Evolutionary conservation across 2,329 filamentous ascomycete genomes (phyloP).

Genomic region (Fonsecaea pedrosoi): DNA sequence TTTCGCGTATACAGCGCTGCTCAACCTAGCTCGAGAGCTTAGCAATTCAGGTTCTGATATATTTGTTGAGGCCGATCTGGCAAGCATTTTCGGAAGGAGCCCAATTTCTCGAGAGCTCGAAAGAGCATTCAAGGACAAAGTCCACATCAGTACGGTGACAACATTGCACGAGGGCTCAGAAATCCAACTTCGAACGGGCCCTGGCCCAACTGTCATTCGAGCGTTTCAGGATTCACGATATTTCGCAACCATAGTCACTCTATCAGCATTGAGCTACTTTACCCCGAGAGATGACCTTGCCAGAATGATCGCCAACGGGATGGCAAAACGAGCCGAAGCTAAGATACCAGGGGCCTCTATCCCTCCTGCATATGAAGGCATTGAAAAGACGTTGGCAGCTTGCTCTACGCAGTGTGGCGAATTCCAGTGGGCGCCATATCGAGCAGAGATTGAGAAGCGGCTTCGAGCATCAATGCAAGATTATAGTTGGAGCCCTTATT

Average conservation of each 20-base stretch:
- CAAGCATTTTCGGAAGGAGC: not conserved
- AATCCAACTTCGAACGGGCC: not conserved
- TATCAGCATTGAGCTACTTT: not conserved
- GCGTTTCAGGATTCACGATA: not conserved
- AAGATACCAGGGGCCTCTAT: not conserved
- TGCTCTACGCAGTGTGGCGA: not conserved
- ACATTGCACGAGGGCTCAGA: not conserved
- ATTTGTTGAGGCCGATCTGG: not conserved
- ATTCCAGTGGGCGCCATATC: not conserved
- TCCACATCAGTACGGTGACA: not conserved
- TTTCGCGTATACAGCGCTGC: not conserved
- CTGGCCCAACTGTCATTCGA: not conserved
- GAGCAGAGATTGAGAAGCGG: not conserved
- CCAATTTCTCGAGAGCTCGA: not conserved
- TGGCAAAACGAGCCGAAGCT: not conserved
- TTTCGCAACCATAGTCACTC: not conserved
- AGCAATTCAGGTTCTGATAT: not conserved
- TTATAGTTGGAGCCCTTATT: not conserved
- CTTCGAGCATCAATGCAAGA: not conserved
- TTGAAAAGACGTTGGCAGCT: not conserved
- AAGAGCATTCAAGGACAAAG: not conserved
- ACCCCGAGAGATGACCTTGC: not conserved
- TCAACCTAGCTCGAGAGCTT: not conserved
- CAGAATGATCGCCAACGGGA: not conserved
- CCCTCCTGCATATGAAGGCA: not conserved